Conservation (phyloP, 2,329 filamentous ascomycete species). For the Alternaria ethzedia region DNA sequence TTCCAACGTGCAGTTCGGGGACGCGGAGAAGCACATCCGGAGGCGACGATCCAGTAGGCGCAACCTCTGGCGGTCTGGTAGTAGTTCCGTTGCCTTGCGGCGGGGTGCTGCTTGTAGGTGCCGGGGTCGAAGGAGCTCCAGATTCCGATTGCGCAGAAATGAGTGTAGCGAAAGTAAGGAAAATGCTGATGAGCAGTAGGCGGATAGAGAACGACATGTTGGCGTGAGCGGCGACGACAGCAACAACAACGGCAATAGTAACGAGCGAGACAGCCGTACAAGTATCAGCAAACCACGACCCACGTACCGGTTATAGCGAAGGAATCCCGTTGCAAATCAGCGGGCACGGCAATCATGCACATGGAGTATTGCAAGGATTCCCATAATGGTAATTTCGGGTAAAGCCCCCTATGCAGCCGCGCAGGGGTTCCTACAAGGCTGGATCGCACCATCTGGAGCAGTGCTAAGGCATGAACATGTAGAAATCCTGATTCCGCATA, state of each 20-base stretch:
- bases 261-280: conserved; percentile 18
- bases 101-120: conserved; percentile 34
- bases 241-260: conserved; percentile 19
- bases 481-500: conserved; percentile 27
- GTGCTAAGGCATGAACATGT: conserved; percentile 23
- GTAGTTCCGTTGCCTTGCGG: conserved; percentile 26
- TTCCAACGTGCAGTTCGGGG: conserved; percentile 63
- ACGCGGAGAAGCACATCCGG: conserved; percentile 66
- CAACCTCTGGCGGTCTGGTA: conserved; percentile 32
- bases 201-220: conserved; percentile 44
- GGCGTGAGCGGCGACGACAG: conserved; percentile 11
- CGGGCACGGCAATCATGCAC: conserved; percentile 23
- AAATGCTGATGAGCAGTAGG: conserved; percentile 41
- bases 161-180: conserved; percentile 32
- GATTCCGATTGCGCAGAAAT: conserved; percentile 37
- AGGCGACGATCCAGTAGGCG: conserved; percentile 37
- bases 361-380: conserved; percentile 21
- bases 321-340: conserved; percentile 19
- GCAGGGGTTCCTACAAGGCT: conserved; percentile 31
- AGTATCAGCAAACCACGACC: conserved; percentile 19
- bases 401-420: conserved; percentile 35
- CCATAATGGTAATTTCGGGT: conserved; percentile 43
- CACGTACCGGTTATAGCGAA: conserved; percentile 23
- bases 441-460: conserved; percentile 16
- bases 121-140: conserved; percentile 24